These are phyloP conservation scores for Dendrocalamus sinicus DNA, from an alignment of 176 grass and related monocot genomes.

Conservation along the genomic window DNA sequence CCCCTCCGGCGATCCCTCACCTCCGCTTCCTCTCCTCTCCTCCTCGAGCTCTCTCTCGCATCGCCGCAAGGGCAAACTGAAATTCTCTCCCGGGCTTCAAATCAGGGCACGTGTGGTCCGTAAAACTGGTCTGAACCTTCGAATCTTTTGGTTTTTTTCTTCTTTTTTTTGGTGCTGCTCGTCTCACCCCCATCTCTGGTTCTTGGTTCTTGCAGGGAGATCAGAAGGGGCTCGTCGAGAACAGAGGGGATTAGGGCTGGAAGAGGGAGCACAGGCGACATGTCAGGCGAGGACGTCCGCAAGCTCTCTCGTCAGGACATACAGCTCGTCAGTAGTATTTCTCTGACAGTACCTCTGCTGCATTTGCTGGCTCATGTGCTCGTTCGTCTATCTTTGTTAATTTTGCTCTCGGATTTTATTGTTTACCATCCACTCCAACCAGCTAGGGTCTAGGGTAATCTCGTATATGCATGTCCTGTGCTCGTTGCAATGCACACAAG, in stretches of 20 bases:
- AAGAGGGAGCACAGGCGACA: conserved; percentile 42
- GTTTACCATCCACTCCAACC: background rate
- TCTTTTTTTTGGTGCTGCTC: background rate
- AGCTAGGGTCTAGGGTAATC: conserved; percentile 4
- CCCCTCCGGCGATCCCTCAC: background rate
- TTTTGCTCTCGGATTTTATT: background rate
- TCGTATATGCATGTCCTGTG: background rate
- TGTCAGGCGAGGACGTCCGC: conserved; percentile 63
- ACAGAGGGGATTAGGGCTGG: conserved; percentile 32
- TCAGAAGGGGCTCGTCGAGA: background rate
- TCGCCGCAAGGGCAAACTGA: background rate
- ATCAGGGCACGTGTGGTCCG: conserved; percentile 26
- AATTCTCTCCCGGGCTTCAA: background rate
- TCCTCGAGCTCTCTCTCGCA: background rate
- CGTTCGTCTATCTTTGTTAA: background rate
- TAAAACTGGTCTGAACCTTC: background rate
- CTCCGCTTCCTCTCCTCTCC: background rate
- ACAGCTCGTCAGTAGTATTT: conserved; percentile 53
- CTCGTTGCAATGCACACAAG: background rate
- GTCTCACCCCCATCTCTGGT: background rate
- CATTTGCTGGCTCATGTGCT: conserved; percentile 7
- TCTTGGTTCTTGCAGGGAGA: conserved; percentile 7
- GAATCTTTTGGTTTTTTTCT: background rate
- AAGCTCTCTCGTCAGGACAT: conserved; percentile 74
- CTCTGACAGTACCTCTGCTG: conserved; percentile 7